Conservation (phyloP, 192 early-diverging fungal genomes). For the Entrophospora sp. region DNA sequence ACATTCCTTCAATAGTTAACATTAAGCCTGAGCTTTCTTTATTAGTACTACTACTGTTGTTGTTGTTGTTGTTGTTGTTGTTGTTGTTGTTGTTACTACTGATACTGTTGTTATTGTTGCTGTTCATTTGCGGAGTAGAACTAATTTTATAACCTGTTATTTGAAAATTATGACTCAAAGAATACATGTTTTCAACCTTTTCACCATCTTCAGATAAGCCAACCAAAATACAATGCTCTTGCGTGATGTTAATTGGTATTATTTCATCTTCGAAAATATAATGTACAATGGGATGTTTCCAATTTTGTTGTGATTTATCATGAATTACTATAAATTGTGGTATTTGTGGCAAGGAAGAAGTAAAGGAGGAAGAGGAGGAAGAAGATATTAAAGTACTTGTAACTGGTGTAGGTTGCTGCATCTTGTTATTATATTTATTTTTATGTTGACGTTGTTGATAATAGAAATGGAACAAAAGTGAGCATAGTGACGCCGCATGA, state of each 20-base stretch:
- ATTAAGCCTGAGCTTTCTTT: conserved; percentile 8
- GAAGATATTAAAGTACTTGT: too few relatives aligned
- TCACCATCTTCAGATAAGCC: conserved; percentile 25
- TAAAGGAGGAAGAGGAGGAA: too few relatives aligned
- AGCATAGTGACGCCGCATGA: too few relatives aligned
- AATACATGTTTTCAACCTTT: conserved; percentile 19
- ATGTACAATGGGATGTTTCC: conserved; percentile 34
- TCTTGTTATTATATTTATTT: too few relatives aligned
- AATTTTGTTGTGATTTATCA: conserved; percentile 28
- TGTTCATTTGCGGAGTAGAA: conserved; percentile 21
- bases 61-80: too few relatives aligned
- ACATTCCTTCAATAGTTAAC: conserved; percentile 30
- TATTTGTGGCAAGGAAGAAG: too few relatives aligned
- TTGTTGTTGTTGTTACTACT: too few relatives aligned
- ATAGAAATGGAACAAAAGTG: too few relatives aligned
- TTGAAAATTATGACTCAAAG: conserved; percentile 36
- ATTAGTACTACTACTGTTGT: conserved; percentile 13
- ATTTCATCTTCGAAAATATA: conserved; percentile 39
- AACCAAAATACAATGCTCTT: conserved; percentile 29
- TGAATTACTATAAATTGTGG: conserved; percentile 39
- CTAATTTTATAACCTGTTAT: conserved; percentile 26
- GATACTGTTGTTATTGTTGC: too few relatives aligned
- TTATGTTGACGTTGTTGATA: too few relatives aligned
- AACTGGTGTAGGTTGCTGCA: too few relatives aligned
- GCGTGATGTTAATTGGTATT: conserved; percentile 25